phyloP scores from a whole-genome alignment of 768 basidiomycete species.

The Tylopilus subfusipes region DNA sequence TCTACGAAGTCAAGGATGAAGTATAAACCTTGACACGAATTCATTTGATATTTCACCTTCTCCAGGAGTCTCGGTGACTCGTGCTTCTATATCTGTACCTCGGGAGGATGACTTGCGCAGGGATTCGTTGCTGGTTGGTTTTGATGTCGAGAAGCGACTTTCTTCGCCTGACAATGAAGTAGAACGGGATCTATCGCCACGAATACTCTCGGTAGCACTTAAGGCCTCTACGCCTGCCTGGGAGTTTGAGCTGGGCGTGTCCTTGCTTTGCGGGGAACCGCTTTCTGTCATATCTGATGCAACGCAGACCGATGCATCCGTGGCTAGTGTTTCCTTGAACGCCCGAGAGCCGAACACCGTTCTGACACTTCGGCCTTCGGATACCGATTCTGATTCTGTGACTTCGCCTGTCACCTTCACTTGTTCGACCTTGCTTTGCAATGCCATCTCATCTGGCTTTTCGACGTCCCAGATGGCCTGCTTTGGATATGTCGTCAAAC shows the following conservation, averaged over 20 bases:
- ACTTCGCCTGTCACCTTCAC: background rate
- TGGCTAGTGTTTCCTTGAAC: background rate
- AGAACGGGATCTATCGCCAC: background rate
- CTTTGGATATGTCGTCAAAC: too few species aligned
- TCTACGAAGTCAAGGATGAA: background rate
- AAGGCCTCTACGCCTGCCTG: background rate
- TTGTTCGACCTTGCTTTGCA: background rate
- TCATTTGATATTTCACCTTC: background rate
- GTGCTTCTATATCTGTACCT: background rate
- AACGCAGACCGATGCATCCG: background rate
- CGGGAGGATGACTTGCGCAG: background rate
- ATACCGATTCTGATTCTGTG: background rate
- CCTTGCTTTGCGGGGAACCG: background rate
- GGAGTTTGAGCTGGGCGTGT: background rate
- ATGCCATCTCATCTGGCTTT: background rate
- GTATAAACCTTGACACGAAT: slow-evolving; percentile 4
- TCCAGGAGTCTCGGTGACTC: background rate
- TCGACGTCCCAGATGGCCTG: background rate
- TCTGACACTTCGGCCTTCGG: background rate
- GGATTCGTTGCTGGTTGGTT: background rate
- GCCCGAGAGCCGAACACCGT: background rate
- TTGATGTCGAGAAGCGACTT: too few species aligned
- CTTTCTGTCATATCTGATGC: background rate
- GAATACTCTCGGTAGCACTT: background rate
- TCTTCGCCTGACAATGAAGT: background rate